Conservation (phyloP, 1,284 basidiomycete species). For the Tetrapyrgos nigripes region DNA sequence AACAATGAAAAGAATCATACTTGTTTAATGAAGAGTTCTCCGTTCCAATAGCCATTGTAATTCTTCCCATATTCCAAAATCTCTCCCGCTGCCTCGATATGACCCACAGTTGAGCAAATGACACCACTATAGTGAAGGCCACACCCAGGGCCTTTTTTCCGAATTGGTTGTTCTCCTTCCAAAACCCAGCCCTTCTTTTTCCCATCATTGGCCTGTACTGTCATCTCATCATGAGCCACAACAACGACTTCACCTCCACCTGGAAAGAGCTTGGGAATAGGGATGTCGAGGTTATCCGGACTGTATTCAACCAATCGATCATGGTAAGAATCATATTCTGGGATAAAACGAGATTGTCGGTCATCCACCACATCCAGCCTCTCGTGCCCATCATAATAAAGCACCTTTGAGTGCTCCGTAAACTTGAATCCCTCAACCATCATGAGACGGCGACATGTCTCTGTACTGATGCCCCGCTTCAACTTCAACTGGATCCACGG, state of each 20-base stretch:
- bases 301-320: background rate
- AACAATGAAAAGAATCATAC: constrained; percentile 20
- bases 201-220: constrained; percentile 42
- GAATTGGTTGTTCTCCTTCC: constrained; percentile 37
- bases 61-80: constrained; percentile 49
- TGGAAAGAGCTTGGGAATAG: background rate
- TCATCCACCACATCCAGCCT: constrained; percentile 35
- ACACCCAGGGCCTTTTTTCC: constrained; percentile 43
- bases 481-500: constrained; percentile 30
- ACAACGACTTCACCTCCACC: constrained; percentile 27
- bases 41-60: constrained; percentile 50
- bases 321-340: constrained; percentile 4
- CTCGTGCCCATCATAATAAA: constrained; percentile 44
- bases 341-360: constrained; percentile 29
- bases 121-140: constrained; percentile 39
- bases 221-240: constrained; percentile 45
- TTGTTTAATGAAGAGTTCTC: constrained; percentile 45
- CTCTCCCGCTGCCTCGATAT: constrained; percentile 35
- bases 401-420: constrained; percentile 31
- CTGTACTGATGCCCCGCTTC: constrained; percentile 15
- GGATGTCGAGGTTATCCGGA: background rate
- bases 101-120: constrained; percentile 38
- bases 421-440: constrained; percentile 26
- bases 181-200: constrained; percentile 36
- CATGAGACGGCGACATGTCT: constrained; percentile 13